Base-by-base conservation (phyloP, 345 rosid genomes). In the Bretschneidera sinensis region DNA sequence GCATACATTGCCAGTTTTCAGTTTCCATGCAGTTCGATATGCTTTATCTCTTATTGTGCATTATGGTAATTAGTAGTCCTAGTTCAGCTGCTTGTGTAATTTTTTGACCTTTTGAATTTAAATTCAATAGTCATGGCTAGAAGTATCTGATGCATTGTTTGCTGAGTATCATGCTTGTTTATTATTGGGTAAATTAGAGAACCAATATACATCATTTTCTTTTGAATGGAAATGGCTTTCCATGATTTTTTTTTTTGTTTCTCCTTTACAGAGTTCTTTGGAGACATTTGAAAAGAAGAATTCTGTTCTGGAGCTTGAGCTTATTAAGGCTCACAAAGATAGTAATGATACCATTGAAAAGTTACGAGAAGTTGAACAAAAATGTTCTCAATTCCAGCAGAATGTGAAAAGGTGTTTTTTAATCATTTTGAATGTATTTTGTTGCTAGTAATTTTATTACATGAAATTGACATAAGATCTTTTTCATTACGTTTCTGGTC, bases 281-380 rank as follows among this genome's bases (percentile, higher is more conserved):
- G 89, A 77, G 63, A 57, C 61, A 17, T 58, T 87, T 74, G 86
- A 80, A 67, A 85, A 77, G 71, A 87, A 84, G 81, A 92, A 92
- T 69, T 74, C 70, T 18, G 54, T 80, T 54, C 71, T 92, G 70
- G 90, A 84, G 74, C 77, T 75, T 74, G 92, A 87, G 72, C 88
- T 92, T 61, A 53, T 58, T 60, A 79, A 74, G 65, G 88, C 92
- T 63, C 83, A 79, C 57, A 85, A 70, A 60, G 72, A 79, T 56
- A 75, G 73, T 62, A 65, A 21, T 71, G 82, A 75, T 71, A 74
- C 83, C 24, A 66, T 76, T 50, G 66, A 75, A 58, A 92, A 84
- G 76, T 79, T 87, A 54, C 75, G 55, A 65, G 90, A 81, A 71
- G 72, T 85, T 67, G 96, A 92, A 65, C 76, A 69, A 62, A 85